phyloP scores from a whole-genome alignment of 140 eudicot species.

The Senecio squalidus region DNA sequence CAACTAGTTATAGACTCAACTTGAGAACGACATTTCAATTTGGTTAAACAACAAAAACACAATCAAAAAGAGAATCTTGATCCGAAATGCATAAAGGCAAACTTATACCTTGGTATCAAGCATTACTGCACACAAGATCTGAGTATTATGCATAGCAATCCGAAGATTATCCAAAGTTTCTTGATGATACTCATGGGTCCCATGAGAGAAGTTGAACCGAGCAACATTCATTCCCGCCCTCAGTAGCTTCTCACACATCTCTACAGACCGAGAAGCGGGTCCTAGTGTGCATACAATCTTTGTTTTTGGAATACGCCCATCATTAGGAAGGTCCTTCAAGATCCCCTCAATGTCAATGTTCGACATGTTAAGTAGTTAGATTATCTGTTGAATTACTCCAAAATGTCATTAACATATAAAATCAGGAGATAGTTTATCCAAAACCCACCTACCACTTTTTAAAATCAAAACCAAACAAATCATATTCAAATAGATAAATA shows the following conservation, averaged over 20 bases:
- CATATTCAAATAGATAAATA: not conserved
- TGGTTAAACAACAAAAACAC: not conserved
- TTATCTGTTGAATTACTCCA: constrained; percentile 20
- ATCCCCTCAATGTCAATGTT: constrained; percentile 46
- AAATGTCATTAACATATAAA: constrained; percentile 4
- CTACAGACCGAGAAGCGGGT: constrained; percentile 50
- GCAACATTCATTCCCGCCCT: constrained; percentile 61
- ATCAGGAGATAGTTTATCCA: too few species aligned
- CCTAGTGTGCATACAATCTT: constrained; percentile 59
- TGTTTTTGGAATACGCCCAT: constrained; percentile 42
- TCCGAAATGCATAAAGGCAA: constrained; percentile 2
- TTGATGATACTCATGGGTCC: constrained; percentile 56
- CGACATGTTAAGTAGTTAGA: constrained; percentile 24
- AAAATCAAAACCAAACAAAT: not conserved
- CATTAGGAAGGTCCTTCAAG: constrained; percentile 39
- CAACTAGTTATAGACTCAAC: not conserved
- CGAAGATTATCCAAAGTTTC: constrained; percentile 45
- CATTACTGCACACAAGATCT: constrained; percentile 52
- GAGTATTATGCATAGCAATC: constrained; percentile 50
- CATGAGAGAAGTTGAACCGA: constrained; percentile 53
- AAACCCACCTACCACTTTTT: too few species aligned
- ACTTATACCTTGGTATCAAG: constrained; percentile 45
- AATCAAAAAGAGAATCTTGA: constrained; percentile 12
- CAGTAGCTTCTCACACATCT: constrained; percentile 50
- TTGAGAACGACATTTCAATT: not conserved